Base-by-base conservation (phyloP, 1,284 basidiomycete species). In the Ceratobasidium papillatum region DNA sequence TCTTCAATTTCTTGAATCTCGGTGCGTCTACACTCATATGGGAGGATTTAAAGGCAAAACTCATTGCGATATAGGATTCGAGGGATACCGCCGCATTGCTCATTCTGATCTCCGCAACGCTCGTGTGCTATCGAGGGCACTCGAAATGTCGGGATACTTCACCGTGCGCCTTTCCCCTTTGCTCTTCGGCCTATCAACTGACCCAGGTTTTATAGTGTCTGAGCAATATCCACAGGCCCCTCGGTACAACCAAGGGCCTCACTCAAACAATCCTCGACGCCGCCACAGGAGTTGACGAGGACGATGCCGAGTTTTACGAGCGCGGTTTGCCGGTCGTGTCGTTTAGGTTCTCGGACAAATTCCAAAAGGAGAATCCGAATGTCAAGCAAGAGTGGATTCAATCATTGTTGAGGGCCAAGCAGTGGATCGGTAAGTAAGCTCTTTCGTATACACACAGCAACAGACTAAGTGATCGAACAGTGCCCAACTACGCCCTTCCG, bases 311-410 rank as follows among this genome's bases (percentile, higher is more conserved):
- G 89, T 85, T 81, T 54, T 96, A 95, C 81, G 80, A 84, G 4
- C 88, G 93, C 1, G 94, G 94, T 1, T 85, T 99, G 25, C 96
- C 96, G 2, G 96, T 98, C 17, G 94, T 98, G 0, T 85, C 94
- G 0, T 99, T 99, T 90, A 87, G 80, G 64, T 96, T 98, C 86
- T 91, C 91, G 0, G 91, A 98, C 80, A 83, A 86, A 17, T 93
- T 94, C 85, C 86, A 89, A 80, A 72, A 86, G 76, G 81, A 91
- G 74, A 82, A 94, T 80, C 94, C 94, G 0, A 86, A 91, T 36
- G 80, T 95, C 58, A 86, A 96, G 81, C 96, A 98, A 82, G 88
- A 88, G 76, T 97, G 95, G 94, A 89, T 98, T 52, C 96, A 98
- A 59, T 91, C 88, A 0, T 84, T 94, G 1, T 83, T 96, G 32